Percentiles rank a stretch among this genome's conserved stretches.
These are phyloP conservation scores for Populus hybrid DNA, from an alignment of 441 rosid genomes.

Conservation along the genomic window DNA sequence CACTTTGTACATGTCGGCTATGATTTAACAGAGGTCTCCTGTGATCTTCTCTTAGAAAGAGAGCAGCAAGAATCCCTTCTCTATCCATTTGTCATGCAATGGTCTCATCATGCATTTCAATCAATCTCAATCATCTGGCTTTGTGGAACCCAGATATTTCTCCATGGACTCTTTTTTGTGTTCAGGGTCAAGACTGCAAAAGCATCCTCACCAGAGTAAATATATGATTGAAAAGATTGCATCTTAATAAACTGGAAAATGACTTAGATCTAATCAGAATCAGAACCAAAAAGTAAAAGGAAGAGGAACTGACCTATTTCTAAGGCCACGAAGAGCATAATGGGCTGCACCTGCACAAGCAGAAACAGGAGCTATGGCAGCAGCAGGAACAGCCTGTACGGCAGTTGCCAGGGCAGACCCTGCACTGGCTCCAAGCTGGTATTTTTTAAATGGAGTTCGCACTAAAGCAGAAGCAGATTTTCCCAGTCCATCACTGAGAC, in stretches of 20 bases:
- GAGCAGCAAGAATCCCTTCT: slow-evolving; percentile 10
- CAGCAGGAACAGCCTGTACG: slow-evolving; percentile 83
- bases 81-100: background rate
- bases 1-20: slow-evolving; percentile 11
- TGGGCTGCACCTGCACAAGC: slow-evolving; percentile 85
- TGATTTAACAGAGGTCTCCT: background rate
- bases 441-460: slow-evolving; percentile 69
- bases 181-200: slow-evolving; percentile 92
- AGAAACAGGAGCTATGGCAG: slow-evolving; percentile 91
- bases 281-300: background rate
- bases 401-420: slow-evolving; percentile 86
- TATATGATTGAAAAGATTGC: background rate
- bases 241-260: background rate
- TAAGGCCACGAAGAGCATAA: slow-evolving; percentile 78
- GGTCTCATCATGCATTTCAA: background rate
- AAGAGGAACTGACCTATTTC: slow-evolving; percentile 65
- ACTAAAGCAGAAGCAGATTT: slow-evolving; percentile 90
- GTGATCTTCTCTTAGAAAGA: background rate
- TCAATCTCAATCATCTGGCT: slow-evolving; percentile 35
- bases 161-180: slow-evolving; percentile 94
- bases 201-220: slow-evolving; percentile 17
- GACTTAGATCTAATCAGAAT: background rate
- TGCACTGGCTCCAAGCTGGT: slow-evolving; percentile 86
- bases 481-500: slow-evolving; percentile 85
- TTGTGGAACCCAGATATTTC: slow-evolving; percentile 79